These are phyloP conservation scores for Clathrus columnatus DNA, from an alignment of 768 basidiomycete species.

Conservation along the genomic window DNA sequence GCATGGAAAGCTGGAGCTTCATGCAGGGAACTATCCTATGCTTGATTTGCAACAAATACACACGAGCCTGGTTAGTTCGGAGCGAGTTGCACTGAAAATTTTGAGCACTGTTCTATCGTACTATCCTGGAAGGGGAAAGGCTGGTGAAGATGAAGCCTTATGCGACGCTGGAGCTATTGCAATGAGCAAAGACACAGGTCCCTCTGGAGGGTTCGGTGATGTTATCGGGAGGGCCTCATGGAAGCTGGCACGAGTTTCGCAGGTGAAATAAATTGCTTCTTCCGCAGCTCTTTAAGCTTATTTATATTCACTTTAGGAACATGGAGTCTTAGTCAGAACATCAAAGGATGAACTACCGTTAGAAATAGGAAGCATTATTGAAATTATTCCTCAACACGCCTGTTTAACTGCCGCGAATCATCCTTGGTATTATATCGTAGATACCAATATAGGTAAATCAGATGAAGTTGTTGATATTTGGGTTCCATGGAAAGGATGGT, in stretches of 20 bases:
- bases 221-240: conserved; percentile 52
- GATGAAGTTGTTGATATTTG: conserved; percentile 66
- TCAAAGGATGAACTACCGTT: conserved; percentile 14
- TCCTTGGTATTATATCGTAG: conserved; percentile 80
- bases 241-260: conserved; percentile 56
- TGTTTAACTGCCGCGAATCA: conserved; percentile 74
- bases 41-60: conserved; percentile 78
- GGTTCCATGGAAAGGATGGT: conserved; percentile 93
- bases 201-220: conserved; percentile 61
- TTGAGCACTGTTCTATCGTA: conserved; percentile 69
- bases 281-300: conserved; percentile 13
- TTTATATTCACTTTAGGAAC: conserved; percentile 33
- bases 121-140: conserved; percentile 58
- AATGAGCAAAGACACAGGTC: conserved; percentile 82
- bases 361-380: conserved; percentile 49
- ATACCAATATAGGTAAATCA: conserved; percentile 42
- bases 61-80: conserved; percentile 52
- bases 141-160: conserved; percentile 63
- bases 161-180: conserved; percentile 80
- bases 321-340: conserved; percentile 54
- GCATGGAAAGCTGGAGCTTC: conserved; percentile 61
- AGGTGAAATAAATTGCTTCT: conserved; percentile 26
- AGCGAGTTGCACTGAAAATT: conserved; percentile 57
- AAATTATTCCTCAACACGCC: conserved; percentile 80
- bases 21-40: conserved; percentile 78